phyloP scores from a whole-genome alignment of 192 early-diverging fungal genomes.

The Umbelopsis sp. region DNA sequence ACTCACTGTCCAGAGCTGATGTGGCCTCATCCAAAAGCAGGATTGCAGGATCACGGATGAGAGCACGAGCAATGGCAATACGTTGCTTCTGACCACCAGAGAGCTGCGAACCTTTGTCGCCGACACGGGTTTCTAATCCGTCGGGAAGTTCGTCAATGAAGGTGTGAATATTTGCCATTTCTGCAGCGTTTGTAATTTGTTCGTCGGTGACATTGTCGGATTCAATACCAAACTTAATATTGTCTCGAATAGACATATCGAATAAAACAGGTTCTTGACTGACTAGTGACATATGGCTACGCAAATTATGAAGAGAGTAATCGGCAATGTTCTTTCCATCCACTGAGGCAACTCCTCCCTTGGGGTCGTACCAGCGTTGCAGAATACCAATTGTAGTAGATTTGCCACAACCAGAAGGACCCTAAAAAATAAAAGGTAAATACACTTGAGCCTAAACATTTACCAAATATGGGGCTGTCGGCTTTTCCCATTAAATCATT shows the following conservation, averaged over 20 bases:
- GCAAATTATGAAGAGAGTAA: constrained; percentile 66
- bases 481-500: background rate
- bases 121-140: constrained; percentile 68
- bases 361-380: constrained; percentile 80
- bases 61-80: constrained; percentile 82
- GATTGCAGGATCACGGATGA: constrained; percentile 83
- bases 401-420: constrained; percentile 87
- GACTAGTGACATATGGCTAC: constrained; percentile 75
- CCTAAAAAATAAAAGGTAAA: constrained; percentile 31
- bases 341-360: constrained; percentile 58
- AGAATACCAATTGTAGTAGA: constrained; percentile 60
- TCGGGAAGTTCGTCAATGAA: constrained; percentile 59
- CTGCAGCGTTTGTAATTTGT: constrained; percentile 55
- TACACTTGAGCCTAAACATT: background rate
- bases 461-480: no score
- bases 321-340: constrained; percentile 59
- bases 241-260: constrained; percentile 80
- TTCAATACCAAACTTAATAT: constrained; percentile 72
- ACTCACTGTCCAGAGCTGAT: constrained; percentile 68
- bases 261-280: constrained; percentile 91
- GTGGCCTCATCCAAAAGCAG: constrained; percentile 85
- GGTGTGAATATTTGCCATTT: constrained; percentile 62
- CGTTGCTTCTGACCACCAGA: constrained; percentile 76
- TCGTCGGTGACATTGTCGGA: constrained; percentile 43
- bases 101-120: constrained; percentile 64